These are phyloP conservation scores for Flaveria sonorensis DNA, from an alignment of 129 eudicot species.

Conservation along the genomic window DNA sequence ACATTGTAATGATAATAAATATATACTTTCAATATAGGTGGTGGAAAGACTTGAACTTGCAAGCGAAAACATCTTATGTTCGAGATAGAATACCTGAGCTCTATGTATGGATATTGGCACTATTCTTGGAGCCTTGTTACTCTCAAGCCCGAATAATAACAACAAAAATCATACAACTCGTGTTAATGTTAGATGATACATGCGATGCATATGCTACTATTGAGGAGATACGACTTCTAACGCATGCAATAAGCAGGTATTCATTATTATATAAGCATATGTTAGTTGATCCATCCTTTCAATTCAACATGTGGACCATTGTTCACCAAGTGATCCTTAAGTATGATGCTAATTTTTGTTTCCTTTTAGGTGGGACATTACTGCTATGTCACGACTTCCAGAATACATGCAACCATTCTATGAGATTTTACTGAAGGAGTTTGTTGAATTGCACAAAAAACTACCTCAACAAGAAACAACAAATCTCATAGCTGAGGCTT, in stretches of 20 bases:
- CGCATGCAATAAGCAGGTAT: background rate
- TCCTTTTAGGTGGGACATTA: constrained; percentile 32
- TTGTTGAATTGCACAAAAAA: constrained; percentile 4
- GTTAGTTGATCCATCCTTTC: background rate
- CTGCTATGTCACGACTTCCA: constrained; percentile 31
- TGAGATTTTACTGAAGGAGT: constrained; percentile 1
- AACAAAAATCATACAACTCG: constrained; percentile 4
- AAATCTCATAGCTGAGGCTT: background rate
- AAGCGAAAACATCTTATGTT: constrained; percentile 6
- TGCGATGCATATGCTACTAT: constrained; percentile 5
- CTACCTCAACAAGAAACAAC: constrained; percentile 14
- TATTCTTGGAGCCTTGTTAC: background rate
- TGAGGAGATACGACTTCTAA: constrained; percentile 6
- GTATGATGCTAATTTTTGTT: background rate
- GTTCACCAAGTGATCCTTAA: background rate
- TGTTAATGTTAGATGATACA: constrained; percentile 3
- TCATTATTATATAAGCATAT: background rate
- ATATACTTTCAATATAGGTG: background rate
- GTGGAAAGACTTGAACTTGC: background rate
- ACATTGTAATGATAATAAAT: background rate
- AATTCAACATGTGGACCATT: too few species aligned
- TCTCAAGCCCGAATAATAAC: constrained; percentile 10
- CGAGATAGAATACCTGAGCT: constrained; percentile 8
- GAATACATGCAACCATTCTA: constrained; percentile 30
- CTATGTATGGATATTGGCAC: constrained; percentile 12